phyloP scores from a whole-genome alignment of 805 yeast genomes.

The Saturnispora diversa region DNA sequence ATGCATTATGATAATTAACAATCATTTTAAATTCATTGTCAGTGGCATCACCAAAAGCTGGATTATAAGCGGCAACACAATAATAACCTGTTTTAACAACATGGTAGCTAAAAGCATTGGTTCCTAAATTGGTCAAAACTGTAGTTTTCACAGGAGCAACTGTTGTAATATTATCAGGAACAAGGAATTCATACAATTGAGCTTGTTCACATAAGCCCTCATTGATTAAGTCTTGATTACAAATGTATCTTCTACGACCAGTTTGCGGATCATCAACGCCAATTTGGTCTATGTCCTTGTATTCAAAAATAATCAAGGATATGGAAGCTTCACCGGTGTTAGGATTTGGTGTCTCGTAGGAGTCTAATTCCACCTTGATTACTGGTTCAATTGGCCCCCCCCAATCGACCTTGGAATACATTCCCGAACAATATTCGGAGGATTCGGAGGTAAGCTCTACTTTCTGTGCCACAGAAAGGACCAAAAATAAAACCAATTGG shows the following conservation, averaged over 20 bases:
- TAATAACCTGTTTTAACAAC: conserved; percentile 80
- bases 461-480: conserved; percentile 31
- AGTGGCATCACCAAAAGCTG: conserved; percentile 23
- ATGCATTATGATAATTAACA: conserved; percentile 86
- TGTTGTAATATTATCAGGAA: conserved; percentile 32
- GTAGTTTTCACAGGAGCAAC: conserved; percentile 51
- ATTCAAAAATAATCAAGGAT: conserved; percentile 74
- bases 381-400: conserved; percentile 67
- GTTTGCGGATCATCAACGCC: conserved; percentile 43
- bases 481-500: not conserved
- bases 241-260: conserved; percentile 52
- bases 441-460: conserved; percentile 42
- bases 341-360: conserved; percentile 26
- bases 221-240: conserved; percentile 63
- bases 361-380: conserved; percentile 40
- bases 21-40: conserved; percentile 46
- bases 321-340: conserved; percentile 38
- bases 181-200: conserved; percentile 56
- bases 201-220: conserved; percentile 45
- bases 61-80: conserved; percentile 70
- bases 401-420: conserved; percentile 83
- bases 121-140: conserved; percentile 48
- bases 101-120: conserved; percentile 52
- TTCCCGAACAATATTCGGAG: conserved; percentile 78
- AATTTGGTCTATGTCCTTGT: conserved; percentile 60